Conservation (phyloP, 1,139 yeast species). For the Yamadazyma jaroonii region DNA sequence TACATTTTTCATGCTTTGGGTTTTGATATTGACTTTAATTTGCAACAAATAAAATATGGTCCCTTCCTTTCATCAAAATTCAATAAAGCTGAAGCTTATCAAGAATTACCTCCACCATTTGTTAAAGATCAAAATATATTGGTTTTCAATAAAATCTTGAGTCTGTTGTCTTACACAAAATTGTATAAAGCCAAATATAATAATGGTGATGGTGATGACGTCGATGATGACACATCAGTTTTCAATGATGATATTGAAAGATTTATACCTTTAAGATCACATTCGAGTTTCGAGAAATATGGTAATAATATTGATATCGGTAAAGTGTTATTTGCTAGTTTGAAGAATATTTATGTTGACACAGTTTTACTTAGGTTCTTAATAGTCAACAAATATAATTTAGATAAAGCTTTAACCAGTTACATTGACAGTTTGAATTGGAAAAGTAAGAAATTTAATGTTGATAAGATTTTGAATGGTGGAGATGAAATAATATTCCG, state of each 20-base stretch:
- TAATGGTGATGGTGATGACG: neutral
- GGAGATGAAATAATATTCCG: constrained; percentile 51
- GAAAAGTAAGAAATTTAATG: constrained; percentile 57
- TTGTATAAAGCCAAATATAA: constrained; percentile 8
- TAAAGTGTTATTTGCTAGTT: constrained; percentile 46
- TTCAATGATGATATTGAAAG: constrained; percentile 4
- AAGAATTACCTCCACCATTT: constrained; percentile 7
- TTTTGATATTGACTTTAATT: constrained; percentile 42
- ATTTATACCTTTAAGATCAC: constrained; percentile 6
- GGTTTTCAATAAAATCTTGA: constrained; percentile 5
- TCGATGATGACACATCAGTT: constrained; percentile 11
- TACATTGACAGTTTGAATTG: constrained; percentile 64
- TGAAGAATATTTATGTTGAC: constrained; percentile 72
- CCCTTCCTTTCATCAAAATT: constrained; percentile 13
- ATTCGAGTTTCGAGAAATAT: constrained; percentile 3
- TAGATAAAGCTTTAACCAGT: constrained; percentile 63
- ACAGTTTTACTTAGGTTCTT: constrained; percentile 62
- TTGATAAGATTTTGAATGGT: constrained; percentile 53
- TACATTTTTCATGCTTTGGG: constrained; percentile 62
- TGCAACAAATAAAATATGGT: constrained; percentile 10
- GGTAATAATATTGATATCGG: constrained; percentile 2
- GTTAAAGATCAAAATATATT: constrained; percentile 6
- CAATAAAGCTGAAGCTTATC: constrained; percentile 3
- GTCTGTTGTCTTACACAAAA: constrained; percentile 8
- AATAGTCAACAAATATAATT: constrained; percentile 74